These are phyloP conservation scores for Rhodofomes roseus DNA, from an alignment of 1,284 basidiomycete genomes.

Conservation along the genomic window DNA sequence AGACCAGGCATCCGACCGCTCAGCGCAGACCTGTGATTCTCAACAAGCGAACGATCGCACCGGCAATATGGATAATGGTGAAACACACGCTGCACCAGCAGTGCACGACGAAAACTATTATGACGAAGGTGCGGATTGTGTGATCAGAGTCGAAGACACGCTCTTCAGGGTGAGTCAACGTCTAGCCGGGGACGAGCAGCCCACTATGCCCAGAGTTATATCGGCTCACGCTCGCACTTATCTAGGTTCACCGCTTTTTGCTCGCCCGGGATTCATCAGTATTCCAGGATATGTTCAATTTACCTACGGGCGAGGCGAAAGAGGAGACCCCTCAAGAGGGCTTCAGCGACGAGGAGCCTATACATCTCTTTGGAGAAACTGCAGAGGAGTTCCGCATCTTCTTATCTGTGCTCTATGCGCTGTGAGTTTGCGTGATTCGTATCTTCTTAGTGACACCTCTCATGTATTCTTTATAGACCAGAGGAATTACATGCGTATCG, in stretches of 20 bases:
- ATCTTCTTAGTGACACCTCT: neutral
- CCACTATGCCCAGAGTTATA: no score
- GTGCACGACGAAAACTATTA: constrained; percentile 26
- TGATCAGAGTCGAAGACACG: constrained; percentile 42
- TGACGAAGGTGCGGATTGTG: constrained; percentile 40
- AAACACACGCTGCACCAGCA: constrained; percentile 3
- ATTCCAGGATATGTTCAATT: constrained; percentile 50
- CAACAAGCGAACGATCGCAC: neutral
- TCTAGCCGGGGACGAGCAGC: no score
- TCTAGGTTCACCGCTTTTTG: constrained; percentile 47
- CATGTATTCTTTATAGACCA: constrained; percentile 13
- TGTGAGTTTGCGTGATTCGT: constrained; percentile 33
- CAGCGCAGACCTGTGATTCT: neutral
- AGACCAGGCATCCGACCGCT: neutral
- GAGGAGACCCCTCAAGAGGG: constrained; percentile 32
- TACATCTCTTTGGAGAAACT: constrained; percentile 44
- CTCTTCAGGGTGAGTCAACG: constrained; percentile 40
- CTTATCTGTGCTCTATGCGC: constrained; percentile 45
- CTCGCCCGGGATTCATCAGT: constrained; percentile 47
- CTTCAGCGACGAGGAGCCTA: constrained; percentile 43
- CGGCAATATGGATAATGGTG: neutral
- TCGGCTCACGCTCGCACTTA: neutral
- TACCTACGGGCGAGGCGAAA: constrained; percentile 32
- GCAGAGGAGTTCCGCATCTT: constrained; percentile 44
- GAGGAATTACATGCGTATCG: constrained; percentile 17